Conservation (phyloP, 1,284 basidiomycete species). For the Leccinum fallax region DNA sequence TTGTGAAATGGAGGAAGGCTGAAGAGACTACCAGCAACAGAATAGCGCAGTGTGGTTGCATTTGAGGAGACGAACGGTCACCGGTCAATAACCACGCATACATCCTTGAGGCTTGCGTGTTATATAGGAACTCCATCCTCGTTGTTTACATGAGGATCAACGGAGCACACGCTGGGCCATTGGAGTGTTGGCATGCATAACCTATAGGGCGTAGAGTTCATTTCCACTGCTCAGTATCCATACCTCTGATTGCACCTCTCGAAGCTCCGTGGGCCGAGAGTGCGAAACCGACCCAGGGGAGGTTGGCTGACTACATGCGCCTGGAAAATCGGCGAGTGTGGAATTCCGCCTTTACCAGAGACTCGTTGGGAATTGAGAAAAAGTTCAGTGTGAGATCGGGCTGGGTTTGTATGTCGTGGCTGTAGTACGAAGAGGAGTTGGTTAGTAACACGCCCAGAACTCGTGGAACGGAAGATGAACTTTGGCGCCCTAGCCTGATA, state of each 20-base stretch:
- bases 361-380: too few relatives aligned
- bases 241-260: too few relatives aligned
- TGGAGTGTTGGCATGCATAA: not conserved
- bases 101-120: not conserved
- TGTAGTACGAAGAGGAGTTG: not conserved
- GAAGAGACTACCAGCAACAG: not conserved
- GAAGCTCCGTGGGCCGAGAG: too few relatives aligned
- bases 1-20: not conserved
- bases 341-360: too few relatives aligned
- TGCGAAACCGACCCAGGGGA: too few relatives aligned
- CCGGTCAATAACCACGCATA: not conserved
- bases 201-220: too few relatives aligned
- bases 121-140: constrained; percentile 10
- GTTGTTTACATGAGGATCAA: not conserved
- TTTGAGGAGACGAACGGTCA: not conserved
- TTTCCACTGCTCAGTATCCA: too few relatives aligned
- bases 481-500: too few relatives aligned
- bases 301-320: too few relatives aligned
- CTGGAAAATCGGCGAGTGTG: too few relatives aligned
- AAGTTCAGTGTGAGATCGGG: not conserved
- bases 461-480: not conserved
- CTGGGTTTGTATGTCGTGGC: not conserved
- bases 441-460: not conserved
- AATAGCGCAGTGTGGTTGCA: constrained; percentile 3
- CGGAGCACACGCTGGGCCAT: not conserved